Evolutionary conservation across 2,329 filamentous ascomycete genomes (phyloP).

Genomic region (Colletotrichum sidae): DNA sequence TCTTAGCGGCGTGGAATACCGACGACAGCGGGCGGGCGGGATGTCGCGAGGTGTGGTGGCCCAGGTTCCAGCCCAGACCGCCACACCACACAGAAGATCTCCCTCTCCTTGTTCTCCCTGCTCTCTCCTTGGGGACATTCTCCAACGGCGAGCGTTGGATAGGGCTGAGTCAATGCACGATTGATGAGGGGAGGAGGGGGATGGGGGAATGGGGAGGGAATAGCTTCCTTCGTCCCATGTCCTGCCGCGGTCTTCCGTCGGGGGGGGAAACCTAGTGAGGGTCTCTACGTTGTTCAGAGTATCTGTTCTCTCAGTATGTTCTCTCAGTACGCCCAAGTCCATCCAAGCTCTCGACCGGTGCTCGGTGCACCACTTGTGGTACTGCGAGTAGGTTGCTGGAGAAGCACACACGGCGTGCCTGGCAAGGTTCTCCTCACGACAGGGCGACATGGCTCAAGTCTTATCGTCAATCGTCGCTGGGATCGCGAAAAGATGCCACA

Average conservation of each 20-base stretch:
- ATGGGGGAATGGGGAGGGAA: background rate
- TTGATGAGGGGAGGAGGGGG: background rate
- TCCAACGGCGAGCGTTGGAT: background rate
- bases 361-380: too few species aligned
- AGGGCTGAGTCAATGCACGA: slow-evolving; percentile 29
- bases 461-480: too few species aligned
- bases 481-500: background rate
- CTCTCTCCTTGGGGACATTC: too few species aligned
- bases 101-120: too few species aligned
- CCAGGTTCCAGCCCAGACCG: background rate
- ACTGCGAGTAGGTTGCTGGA: too few species aligned
- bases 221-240: slow-evolving; percentile 29
- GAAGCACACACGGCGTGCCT: background rate
- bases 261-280: background rate
- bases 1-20: slow-evolving; percentile 12
- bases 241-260: background rate
- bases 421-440: slow-evolving; percentile 10
- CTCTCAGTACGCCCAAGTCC: too few species aligned
- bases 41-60: background rate
- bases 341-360: too few species aligned
- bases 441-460: too few species aligned
- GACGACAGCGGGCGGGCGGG: slow-evolving; percentile 1
- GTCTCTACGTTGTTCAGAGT: too few species aligned
- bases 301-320: too few species aligned
- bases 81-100: background rate